phyloP scores from a whole-genome alignment of 1,139 yeast species.

The Williopsis jadinii region DNA sequence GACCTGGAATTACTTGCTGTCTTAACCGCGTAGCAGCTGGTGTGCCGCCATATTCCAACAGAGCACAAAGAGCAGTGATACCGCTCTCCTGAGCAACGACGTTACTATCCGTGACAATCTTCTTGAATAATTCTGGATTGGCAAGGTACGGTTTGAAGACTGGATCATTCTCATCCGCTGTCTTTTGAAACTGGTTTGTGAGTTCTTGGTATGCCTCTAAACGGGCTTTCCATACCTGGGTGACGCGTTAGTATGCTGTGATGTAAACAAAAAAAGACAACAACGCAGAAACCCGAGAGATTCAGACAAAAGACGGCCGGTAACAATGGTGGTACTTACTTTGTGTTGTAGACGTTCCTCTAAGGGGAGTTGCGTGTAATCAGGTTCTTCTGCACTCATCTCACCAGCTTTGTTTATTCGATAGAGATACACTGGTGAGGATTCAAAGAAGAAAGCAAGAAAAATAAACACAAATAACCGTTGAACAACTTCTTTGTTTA shows the following conservation, averaged over 20 bases:
- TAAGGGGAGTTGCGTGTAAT: conserved; percentile 17
- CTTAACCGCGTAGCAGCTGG: conserved; percentile 32
- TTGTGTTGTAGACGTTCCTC: conserved; percentile 22
- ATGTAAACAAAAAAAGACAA: too few relatives aligned
- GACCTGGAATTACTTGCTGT: conserved; percentile 42
- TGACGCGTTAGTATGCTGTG: conserved; percentile 2
- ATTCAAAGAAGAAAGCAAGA: too few relatives aligned
- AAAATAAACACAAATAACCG: too few relatives aligned
- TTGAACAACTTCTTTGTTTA: not conserved
- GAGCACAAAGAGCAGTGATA: conserved; percentile 46
- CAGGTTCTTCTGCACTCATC: conserved; percentile 18
- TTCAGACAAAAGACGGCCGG: not conserved
- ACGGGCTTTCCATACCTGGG: conserved; percentile 80
- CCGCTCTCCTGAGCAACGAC: conserved; percentile 93
- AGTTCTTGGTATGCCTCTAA: conserved; percentile 72
- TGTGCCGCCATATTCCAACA: conserved; percentile 54
- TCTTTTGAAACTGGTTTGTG: conserved; percentile 41
- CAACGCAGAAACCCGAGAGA: too few relatives aligned
- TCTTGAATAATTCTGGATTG: conserved; percentile 47
- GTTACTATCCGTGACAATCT: conserved; percentile 66
- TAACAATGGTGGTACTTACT: conserved; percentile 6
- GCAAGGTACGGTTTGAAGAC: conserved; percentile 42
- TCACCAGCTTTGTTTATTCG: too few relatives aligned
- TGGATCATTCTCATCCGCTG: conserved; percentile 49
- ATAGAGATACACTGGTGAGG: too few relatives aligned